Percentiles rank a stretch among this genome's conserved stretches.
phyloP scores from a whole-genome alignment of 495 filamentous ascomycete species.

The Penicillium antarcticum region DNA sequence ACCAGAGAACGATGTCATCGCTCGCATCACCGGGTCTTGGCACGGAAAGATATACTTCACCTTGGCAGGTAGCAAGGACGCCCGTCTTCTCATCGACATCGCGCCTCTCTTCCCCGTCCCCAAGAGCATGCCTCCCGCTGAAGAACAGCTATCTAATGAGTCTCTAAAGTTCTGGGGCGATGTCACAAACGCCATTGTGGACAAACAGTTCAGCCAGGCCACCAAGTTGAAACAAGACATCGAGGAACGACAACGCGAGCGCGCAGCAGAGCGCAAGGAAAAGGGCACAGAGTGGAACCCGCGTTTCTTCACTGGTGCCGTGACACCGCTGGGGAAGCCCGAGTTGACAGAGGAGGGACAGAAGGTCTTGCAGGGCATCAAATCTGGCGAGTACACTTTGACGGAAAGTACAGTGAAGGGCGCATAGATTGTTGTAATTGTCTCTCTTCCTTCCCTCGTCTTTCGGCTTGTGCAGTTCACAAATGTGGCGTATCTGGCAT shows the following conservation, averaged over 20 bases:
- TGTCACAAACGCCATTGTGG: slow-evolving; percentile 82
- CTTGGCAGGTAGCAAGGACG: slow-evolving; percentile 52
- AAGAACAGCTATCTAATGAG: slow-evolving; percentile 82
- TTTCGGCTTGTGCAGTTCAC: not conserved
- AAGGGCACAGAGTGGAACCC: slow-evolving; percentile 71
- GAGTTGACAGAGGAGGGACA: slow-evolving; percentile 75
- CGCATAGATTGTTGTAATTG: slow-evolving; percentile 27
- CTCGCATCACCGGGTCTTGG: slow-evolving; percentile 83
- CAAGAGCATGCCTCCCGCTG: slow-evolving; percentile 73
- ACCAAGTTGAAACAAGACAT: slow-evolving; percentile 86
- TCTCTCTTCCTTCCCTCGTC: slow-evolving; percentile 3
- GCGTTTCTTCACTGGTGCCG: slow-evolving; percentile 79
- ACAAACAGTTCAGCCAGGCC: slow-evolving; percentile 79
- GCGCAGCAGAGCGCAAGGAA: slow-evolving; percentile 71
- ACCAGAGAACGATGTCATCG: slow-evolving; percentile 74
- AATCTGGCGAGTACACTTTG: slow-evolving; percentile 56
- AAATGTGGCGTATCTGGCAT: slow-evolving; percentile 31
- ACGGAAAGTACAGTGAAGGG: slow-evolving; percentile 44
- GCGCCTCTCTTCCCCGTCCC: slow-evolving; percentile 69
- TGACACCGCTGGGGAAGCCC: slow-evolving; percentile 73
- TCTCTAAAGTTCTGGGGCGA: slow-evolving; percentile 82
- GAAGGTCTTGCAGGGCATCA: slow-evolving; percentile 65
- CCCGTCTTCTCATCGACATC: slow-evolving; percentile 81
- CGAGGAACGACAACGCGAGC: slow-evolving; percentile 83
- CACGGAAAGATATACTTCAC: slow-evolving; percentile 67